These are phyloP conservation scores for Apophysomyces sp. DNA, from an alignment of 371 early-diverging fungal species.

Conservation along the genomic window DNA sequence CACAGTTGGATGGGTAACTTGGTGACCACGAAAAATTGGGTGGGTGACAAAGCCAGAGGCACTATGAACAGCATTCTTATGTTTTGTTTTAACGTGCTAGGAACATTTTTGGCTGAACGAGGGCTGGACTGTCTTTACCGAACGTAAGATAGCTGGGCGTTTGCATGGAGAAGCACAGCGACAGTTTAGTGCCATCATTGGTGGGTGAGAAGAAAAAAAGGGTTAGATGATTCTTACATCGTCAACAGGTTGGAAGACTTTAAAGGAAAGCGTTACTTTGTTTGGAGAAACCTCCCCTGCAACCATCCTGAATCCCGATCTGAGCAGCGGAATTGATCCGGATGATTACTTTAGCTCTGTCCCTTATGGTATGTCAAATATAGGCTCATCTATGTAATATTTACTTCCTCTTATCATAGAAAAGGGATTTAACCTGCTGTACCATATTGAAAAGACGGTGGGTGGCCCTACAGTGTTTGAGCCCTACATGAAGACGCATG, in stretches of 20 bases:
- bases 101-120: constrained; percentile 90
- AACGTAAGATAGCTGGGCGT: constrained; percentile 83
- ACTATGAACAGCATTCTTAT: neutral
- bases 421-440: constrained; percentile 91
- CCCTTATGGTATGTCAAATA: constrained; percentile 73
- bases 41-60: constrained; percentile 10
- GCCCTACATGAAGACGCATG: constrained; percentile 80
- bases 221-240: neutral
- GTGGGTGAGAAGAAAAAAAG: too few species aligned
- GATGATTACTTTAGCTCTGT: constrained; percentile 90
- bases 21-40: constrained; percentile 88
- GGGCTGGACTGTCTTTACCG: constrained; percentile 91
- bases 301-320: constrained; percentile 72
- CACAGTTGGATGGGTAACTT: constrained; percentile 97
- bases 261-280: constrained; percentile 74
- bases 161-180: constrained; percentile 80
- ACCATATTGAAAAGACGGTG: constrained; percentile 81
- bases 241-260: constrained; percentile 55
- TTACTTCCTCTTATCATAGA: constrained; percentile 29
- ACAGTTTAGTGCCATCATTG: constrained; percentile 87
- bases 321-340: constrained; percentile 77
- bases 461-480: constrained; percentile 82
- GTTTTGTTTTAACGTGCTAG: neutral
- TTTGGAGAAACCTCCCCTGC: constrained; percentile 71
- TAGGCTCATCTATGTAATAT: neutral